These are phyloP conservation scores for Bryum argenteum DNA, from an alignment of 225 moss, liverwort and hornwort species.

Conservation along the genomic window DNA sequence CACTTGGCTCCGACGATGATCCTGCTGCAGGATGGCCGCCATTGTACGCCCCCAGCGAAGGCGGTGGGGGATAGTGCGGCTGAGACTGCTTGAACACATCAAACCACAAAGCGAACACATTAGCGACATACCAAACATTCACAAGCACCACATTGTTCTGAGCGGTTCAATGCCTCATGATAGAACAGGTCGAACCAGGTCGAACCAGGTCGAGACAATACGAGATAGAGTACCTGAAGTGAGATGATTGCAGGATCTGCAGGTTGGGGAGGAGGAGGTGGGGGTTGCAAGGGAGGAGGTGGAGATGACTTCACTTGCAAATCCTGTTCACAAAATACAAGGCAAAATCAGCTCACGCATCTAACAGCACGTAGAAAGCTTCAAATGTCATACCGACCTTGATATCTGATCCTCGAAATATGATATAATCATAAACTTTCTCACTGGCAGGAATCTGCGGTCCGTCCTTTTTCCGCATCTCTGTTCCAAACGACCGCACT, in stretches of 20 bases:
- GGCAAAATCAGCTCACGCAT: slow-evolving; percentile 17
- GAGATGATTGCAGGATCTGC: slow-evolving; percentile 97
- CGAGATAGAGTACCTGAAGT: slow-evolving; percentile 70
- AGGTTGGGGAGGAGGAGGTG: slow-evolving; percentile 75
- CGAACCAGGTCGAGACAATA: not conserved
- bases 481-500: slow-evolving; percentile 97
- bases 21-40: slow-evolving; percentile 59
- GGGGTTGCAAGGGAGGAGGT: slow-evolving; percentile 76
- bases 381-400: slow-evolving; percentile 53
- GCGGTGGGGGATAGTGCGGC: slow-evolving; percentile 86
- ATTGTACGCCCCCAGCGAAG: slow-evolving; percentile 75
- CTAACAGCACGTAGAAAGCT: not conserved
- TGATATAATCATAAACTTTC: slow-evolving; percentile 98
- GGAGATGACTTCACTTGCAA: slow-evolving; percentile 99
- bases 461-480: slow-evolving; percentile 98
- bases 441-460: slow-evolving; percentile 97
- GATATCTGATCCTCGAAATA: slow-evolving; percentile 98
- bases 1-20: slow-evolving; percentile 70
- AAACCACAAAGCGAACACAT: slow-evolving; percentile 34
- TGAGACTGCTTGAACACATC: slow-evolving; percentile 56
- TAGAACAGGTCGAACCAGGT: too few relatives aligned
- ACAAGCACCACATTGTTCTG: not conserved
- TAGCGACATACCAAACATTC: slow-evolving; percentile 18
- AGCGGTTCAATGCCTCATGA: too few relatives aligned
- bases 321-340: slow-evolving; percentile 56